phyloP scores from a whole-genome alignment of 805 yeast genomes.

The Yamadazyma takamatsuzukensis region DNA sequence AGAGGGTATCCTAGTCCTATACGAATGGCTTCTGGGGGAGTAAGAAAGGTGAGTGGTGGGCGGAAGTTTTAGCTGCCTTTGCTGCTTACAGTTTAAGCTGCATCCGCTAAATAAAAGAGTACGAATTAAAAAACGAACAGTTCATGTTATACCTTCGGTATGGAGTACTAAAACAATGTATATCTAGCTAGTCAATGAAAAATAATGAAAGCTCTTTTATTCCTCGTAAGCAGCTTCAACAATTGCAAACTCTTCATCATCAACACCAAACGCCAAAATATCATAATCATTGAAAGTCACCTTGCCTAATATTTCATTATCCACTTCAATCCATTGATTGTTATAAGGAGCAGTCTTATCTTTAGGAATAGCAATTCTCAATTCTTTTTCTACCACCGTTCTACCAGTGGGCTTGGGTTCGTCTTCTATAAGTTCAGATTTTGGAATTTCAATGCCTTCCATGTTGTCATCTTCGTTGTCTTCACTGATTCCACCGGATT shows the following conservation, averaged over 20 bases:
- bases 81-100: no score
- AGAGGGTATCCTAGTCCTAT: constrained; percentile 12
- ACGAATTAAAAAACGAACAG: no score
- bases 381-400: constrained; percentile 15
- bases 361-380: constrained; percentile 41
- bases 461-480: constrained; percentile 24
- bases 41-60: constrained; percentile 23
- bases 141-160: no score
- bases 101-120: no score
- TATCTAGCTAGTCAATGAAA: constrained; percentile 24
- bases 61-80: constrained; percentile 8
- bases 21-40: constrained; percentile 20
- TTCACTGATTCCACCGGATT: constrained; percentile 46
- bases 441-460: constrained; percentile 35
- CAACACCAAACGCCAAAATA: constrained; percentile 37
- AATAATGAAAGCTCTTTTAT: not conserved
- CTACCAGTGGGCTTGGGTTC: constrained; percentile 12
- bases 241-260: constrained; percentile 34
- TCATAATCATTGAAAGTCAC: constrained; percentile 38
- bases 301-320: constrained; percentile 24
- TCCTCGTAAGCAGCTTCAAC: constrained; percentile 35
- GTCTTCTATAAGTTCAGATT: constrained; percentile 33
- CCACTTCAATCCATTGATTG: constrained; percentile 32
- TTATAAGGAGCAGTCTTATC: constrained; percentile 32
- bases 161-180: constrained; percentile 15